Base-by-base conservation (phyloP, 306 rosid genomes). In the Purshia tridentata region DNA sequence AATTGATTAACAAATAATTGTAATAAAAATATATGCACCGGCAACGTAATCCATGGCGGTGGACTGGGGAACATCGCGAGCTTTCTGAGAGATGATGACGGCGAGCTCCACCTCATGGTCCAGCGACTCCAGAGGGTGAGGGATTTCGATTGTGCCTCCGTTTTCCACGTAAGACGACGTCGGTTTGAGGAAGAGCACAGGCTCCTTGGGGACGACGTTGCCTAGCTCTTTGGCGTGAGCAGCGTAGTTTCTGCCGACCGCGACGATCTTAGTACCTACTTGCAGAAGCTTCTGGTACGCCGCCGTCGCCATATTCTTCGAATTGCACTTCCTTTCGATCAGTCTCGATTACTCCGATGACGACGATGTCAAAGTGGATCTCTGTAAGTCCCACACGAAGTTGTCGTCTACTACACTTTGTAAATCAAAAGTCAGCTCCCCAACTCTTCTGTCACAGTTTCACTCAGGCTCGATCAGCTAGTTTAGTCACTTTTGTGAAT, bases 21-120 rank as follows among this genome's bases (percentile, higher is more conserved):
- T 10, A 72, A 13, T 11, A 4, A 16, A 8, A 4, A n/a, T 14
- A 39, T 40, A 49, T 72, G n/a, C n/a, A 86, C 98, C 98, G 2
- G 85, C 96, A 67, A 93, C 96, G 50, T 84, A 93, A 84, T 89
- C 94, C 95, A 93, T 89, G 76, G 98, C 96, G 55, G 88, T 72
- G 63, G 91, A 70, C 80, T 86, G 89, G 0, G 92, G 82, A 23
- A 93, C 92, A 53, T 93, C 98, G n/a, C 97, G 91, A 72, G 96
- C 97, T 81, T 80, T 91, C 84, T 86, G 73, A 0, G 80, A 87
- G 71, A 93, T 89, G 56, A 93, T 84, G 12, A 93, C 98, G 6
- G 98, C 98, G n/a, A 93, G 88, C 87, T 91, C 98, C 12, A 91
- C 98, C 84, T 93, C 98, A 59, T 93, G 87, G 83, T 93, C 94